Conservation (phyloP, 805 yeast genomes). For the Cyberlindnera samutprakarnensis region DNA sequence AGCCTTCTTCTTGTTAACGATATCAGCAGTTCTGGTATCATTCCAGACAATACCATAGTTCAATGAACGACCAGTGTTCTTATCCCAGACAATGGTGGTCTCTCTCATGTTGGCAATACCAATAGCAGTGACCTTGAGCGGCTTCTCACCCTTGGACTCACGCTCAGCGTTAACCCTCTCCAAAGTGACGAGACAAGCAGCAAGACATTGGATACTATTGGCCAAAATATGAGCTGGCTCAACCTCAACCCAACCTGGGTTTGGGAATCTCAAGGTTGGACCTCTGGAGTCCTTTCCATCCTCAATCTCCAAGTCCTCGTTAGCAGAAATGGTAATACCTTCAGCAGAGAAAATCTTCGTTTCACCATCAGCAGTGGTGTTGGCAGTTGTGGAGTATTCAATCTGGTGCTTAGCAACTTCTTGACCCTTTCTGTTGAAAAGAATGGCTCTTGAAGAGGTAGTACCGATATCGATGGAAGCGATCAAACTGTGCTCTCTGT, state of each 20-base stretch:
- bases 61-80: constrained; percentile 76
- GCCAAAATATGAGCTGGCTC: constrained; percentile 78
- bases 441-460: constrained; percentile 82
- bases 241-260: constrained; percentile 93
- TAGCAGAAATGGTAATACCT: constrained; percentile 60
- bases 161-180: constrained; percentile 48
- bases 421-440: constrained; percentile 63
- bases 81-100: constrained; percentile 85
- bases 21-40: constrained; percentile 76
- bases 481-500: constrained; percentile 26
- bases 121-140: constrained; percentile 60
- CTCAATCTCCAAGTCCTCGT: constrained; percentile 53
- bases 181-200: constrained; percentile 51
- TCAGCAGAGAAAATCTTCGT: constrained; percentile 62
- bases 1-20: constrained; percentile 56
- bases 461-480: constrained; percentile 89
- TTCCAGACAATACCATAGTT: constrained; percentile 92
- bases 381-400: constrained; percentile 74
- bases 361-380: constrained; percentile 37
- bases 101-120: constrained; percentile 97
- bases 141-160: constrained; percentile 33
- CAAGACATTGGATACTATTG: constrained; percentile 74
- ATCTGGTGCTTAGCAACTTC: constrained; percentile 87
- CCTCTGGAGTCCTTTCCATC: constrained; percentile 36
- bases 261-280: constrained; percentile 71